phyloP scores from a whole-genome alignment of 176 grass and related monocot genomes.

The Hordeum marinum region DNA sequence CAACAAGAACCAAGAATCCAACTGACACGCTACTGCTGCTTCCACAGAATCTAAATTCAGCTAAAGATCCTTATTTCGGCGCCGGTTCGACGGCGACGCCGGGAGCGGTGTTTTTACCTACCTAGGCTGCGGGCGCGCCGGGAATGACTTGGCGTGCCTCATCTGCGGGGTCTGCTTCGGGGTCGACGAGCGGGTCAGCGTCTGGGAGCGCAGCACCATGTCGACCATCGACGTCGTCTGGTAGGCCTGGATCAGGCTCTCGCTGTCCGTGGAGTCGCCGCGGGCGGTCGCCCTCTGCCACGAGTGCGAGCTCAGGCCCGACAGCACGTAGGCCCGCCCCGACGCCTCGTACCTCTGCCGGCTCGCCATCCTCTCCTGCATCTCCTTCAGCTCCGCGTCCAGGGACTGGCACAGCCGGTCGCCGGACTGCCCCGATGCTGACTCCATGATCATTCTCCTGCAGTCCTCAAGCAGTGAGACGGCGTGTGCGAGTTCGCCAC shows the following conservation, averaged over 20 bases:
- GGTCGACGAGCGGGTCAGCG: constrained; percentile 38
- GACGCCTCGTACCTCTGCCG: constrained; percentile 70
- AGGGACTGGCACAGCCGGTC: constrained; percentile 62
- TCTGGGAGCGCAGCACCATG: constrained; percentile 83
- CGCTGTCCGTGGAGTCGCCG: constrained; percentile 58
- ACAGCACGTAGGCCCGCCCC: constrained; percentile 72
- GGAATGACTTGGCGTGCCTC: constrained; percentile 72
- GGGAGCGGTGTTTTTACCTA: constrained; percentile 13
- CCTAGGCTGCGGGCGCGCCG: constrained; percentile 60
- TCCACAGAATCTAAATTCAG: constrained; percentile 3
- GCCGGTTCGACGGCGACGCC: background rate
- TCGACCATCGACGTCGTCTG: constrained; percentile 85
- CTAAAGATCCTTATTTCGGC: constrained; percentile 16
- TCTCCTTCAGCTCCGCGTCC: constrained; percentile 83
- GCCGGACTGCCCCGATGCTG: constrained; percentile 49
- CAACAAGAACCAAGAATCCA: constrained; percentile 33
- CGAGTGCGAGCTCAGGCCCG: constrained; percentile 81
- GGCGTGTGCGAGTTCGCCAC: constrained; percentile 49
- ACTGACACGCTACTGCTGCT: background rate
- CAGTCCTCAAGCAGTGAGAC: constrained; percentile 71
- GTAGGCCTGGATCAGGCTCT: constrained; percentile 68
- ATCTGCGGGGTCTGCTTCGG: constrained; percentile 37
- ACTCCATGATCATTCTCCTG: constrained; percentile 52
- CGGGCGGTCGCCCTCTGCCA: constrained; percentile 82
- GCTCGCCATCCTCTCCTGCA: constrained; percentile 82